phyloP scores from a whole-genome alignment of 257 asterid species.

The Knoxia roxburghii region DNA sequence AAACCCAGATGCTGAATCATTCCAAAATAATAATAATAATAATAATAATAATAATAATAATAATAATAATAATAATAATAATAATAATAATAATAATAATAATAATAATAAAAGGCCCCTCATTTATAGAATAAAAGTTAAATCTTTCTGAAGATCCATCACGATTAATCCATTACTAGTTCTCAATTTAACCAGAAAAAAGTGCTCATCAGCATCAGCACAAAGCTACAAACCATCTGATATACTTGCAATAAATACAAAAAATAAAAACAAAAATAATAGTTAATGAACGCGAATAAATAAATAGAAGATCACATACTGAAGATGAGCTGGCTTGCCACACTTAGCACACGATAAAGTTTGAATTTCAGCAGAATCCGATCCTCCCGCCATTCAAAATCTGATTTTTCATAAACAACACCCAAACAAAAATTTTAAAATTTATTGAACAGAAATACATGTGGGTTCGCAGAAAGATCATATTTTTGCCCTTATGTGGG shows the following conservation, averaged over 20 bases:
- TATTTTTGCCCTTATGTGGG: slow-evolving; percentile 1
- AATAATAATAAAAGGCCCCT: no score
- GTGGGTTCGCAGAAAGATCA: neutral
- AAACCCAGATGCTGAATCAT: neutral
- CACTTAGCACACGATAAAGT: slow-evolving; percentile 66
- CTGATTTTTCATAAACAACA: neutral
- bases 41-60: no score
- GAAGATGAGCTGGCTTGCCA: slow-evolving; percentile 81
- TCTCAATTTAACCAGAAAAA: neutral
- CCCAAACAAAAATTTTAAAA: neutral
- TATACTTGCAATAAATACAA: neutral
- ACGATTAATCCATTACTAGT: neutral
- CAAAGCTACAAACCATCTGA: neutral
- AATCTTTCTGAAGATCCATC: neutral
- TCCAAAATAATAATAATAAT: no score
- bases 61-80: no score
- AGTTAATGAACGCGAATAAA: neutral
- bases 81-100: no score
- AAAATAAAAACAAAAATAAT: neutral
- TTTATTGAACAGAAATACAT: neutral
- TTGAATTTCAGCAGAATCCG: slow-evolving; percentile 48
- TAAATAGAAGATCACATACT: slow-evolving; percentile 41
- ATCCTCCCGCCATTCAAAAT: slow-evolving; percentile 55
- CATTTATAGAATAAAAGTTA: neutral
- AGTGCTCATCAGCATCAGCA: neutral